Evolutionary conservation across 495 filamentous ascomycete genomes (phyloP).

Genomic region (Neurospora cerealis): DNA sequence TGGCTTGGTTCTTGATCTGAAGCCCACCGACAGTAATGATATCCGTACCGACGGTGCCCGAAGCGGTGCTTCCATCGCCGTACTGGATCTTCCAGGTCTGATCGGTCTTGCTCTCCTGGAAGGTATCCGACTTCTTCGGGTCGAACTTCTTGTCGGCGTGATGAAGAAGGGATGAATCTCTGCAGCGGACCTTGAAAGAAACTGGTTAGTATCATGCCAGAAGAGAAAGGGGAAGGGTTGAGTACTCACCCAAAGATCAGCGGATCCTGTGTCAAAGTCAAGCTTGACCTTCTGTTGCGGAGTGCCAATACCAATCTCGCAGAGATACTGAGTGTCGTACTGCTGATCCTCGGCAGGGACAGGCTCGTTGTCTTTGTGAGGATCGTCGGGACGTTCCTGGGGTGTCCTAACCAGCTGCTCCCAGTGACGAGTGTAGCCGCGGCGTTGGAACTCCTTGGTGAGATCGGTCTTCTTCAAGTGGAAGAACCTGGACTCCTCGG

Average conservation of each 20-base stretch:
- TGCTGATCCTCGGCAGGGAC: constrained; percentile 65
- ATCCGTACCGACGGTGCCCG: constrained; percentile 63
- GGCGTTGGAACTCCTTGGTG: background rate
- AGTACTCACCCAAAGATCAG: constrained; percentile 63
- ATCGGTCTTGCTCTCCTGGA: constrained; percentile 40
- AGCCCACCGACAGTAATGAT: constrained; percentile 57
- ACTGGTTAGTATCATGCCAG: background rate
- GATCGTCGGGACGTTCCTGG: background rate
- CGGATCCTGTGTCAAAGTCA: constrained; percentile 70
- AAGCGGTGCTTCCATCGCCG: constrained; percentile 62
- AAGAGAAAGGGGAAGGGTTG: background rate
- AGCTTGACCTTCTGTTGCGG: constrained; percentile 55
- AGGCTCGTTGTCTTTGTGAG: background rate
- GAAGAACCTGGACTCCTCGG: constrained; percentile 43
- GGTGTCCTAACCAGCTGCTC: constrained; percentile 35
- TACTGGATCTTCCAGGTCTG: constrained; percentile 63
- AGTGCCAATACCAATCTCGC: constrained; percentile 55
- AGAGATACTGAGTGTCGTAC: constrained; percentile 63
- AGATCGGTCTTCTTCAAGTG: constrained; percentile 29
- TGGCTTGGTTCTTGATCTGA: constrained; percentile 53
- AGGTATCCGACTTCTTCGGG: constrained; percentile 52
- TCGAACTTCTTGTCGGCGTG: constrained; percentile 45
- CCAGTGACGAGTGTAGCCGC: constrained; percentile 33
- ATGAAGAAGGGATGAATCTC: constrained; percentile 33
- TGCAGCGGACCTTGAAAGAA: constrained; percentile 50